Evolutionary conservation across 495 filamentous ascomycete genomes (phyloP), one percentile per base, ranked within the genome.

Genomic region (Parathielavia hyrcaniae): DNA sequence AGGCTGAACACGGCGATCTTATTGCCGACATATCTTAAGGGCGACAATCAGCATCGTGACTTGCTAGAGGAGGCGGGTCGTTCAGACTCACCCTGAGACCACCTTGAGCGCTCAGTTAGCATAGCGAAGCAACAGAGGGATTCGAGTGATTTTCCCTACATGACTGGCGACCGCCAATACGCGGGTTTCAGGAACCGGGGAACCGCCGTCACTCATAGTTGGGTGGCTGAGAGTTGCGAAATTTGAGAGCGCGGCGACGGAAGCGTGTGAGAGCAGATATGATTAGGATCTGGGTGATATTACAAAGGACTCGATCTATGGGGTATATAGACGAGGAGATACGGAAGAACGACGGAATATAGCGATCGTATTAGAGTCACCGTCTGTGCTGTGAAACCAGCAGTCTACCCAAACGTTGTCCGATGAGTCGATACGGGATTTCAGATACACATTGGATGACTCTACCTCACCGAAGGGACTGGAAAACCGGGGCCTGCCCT

Each of bases 91-190:
- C 85, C 87, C 87, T 69, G 87, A 90, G 57, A 88, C 85, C 58
- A 91, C 87, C 87, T 91, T 71, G 13, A 23, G 32, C 26, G 67
- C 47, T 43, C 55, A 17, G 66, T 75, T 71, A 76, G 71, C 66
- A 67, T 35, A n/a, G 8, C 26, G 36, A 22, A 17, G 65, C 63
- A 48, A 60, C 26, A 58, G 22, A 56, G 7, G 35, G 43, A 9
- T 22, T 43, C 36, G 11, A 23, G 5, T 19, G 32, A 47, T 53
- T 40, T 50, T 55, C 66, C 89, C 73, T 88, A 97, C 93, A 95
- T 98, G 93, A 73, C 93, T 97, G 68, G 93, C 93, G 61, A 97
- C 83, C 43, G 93, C 91, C 67, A 98, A 79, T 55, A 98, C 91
- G 67, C 83, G 77, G 34, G 90, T 95, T 69, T 93, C 89, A 12